Conservation (phyloP, 2,329 filamentous ascomycete genomes). For the Eutypa lata region DNA sequence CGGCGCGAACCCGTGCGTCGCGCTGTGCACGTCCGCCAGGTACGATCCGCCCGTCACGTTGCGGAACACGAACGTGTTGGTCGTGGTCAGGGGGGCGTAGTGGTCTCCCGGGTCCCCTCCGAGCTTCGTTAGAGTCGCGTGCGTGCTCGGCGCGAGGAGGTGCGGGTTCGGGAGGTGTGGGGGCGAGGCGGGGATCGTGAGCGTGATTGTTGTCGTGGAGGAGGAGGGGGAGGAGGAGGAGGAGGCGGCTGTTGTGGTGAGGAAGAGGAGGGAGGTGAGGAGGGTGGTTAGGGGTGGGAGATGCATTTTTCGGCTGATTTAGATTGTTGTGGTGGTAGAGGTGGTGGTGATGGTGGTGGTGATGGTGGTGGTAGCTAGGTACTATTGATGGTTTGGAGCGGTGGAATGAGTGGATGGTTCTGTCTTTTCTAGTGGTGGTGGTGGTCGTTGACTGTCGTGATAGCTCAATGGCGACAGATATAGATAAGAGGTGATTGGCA, state of each 20-base stretch:
- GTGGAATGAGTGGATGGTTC: no score
- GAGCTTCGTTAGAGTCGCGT: conserved; percentile 56
- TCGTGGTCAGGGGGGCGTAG: conserved; percentile 19
- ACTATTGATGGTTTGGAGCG: no score
- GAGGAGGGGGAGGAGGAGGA: conserved; percentile 18
- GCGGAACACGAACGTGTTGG: conserved; percentile 72
- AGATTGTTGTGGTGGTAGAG: no score
- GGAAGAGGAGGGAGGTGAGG: conserved; percentile 33
- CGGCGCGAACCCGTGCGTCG: conserved; percentile 72
- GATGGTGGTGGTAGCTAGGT: no score
- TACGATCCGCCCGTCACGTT: conserved; percentile 73
- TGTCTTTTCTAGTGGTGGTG: no score
- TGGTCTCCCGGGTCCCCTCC: no score
- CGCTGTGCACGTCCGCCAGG: conserved; percentile 75
- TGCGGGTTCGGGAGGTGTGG: conserved; percentile 43
- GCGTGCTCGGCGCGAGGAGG: conserved; percentile 58
- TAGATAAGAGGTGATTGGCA: no score
- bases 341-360: no score
- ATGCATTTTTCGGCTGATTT: neutral
- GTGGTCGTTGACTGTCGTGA: no score
- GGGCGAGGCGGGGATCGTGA: conserved; percentile 39
- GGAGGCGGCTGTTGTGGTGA: conserved; percentile 27
- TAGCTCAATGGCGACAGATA: no score
- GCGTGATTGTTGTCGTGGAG: conserved; percentile 34
- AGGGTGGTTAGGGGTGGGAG: conserved; percentile 15